These are phyloP conservation scores for Botryococcus braunii DNA, from an alignment of 163 green algal genomes.

Conservation along the genomic window DNA sequence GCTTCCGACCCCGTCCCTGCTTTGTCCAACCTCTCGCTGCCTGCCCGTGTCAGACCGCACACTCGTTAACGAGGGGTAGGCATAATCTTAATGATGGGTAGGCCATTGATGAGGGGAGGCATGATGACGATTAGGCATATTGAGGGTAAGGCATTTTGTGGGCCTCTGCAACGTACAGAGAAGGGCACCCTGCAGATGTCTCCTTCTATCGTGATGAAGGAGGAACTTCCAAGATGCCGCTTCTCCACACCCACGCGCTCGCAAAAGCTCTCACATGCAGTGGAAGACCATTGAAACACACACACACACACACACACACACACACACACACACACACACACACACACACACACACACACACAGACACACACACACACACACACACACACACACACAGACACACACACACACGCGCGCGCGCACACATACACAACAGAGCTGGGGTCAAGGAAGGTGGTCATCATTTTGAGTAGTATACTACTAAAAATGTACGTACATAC, in stretches of 20 bases:
- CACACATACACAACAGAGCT: no score
- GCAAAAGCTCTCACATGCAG: no score
- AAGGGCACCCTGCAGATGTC: neutral
- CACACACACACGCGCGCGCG: no score
- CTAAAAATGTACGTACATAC: neutral
- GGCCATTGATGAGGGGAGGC: neutral
- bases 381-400: no score
- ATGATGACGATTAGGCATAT: neutral
- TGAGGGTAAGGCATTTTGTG: neutral
- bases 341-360: no score
- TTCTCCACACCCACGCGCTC: no score
- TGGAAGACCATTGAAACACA: no score
- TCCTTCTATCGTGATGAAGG: neutral
- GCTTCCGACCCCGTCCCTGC: neutral
- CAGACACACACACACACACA: no score
- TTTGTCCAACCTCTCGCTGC: neutral
- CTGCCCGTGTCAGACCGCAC: neutral
- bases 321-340: no score
- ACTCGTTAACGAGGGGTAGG: neutral
- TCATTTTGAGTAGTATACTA: neutral
- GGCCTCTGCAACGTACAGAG: neutral
- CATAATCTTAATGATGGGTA: neutral
- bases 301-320: no score
- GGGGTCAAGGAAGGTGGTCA: no score
- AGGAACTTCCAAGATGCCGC: neutral